phyloP scores from a whole-genome alignment of 345 rosid genomes.

The Lenwebbia sp. region DNA sequence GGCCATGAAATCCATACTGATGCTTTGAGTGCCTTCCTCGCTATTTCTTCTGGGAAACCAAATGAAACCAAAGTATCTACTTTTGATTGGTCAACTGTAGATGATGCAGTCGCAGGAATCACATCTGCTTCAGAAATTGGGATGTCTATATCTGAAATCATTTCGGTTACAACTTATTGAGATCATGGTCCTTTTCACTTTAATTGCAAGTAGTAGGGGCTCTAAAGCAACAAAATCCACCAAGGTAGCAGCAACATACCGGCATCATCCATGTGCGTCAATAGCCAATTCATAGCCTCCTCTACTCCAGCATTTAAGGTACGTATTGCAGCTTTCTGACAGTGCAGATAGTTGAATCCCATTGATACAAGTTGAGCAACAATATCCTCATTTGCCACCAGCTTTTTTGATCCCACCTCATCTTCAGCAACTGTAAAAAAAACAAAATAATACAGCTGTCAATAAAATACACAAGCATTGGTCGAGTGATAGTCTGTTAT shows the following conservation, averaged over 20 bases:
- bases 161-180: neutral
- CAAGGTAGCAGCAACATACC: conserved; percentile 28
- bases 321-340: conserved; percentile 89
- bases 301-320: conserved; percentile 82
- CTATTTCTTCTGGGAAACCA: conserved; percentile 85
- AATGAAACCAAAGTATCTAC: conserved; percentile 77
- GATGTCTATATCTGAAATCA: conserved; percentile 53
- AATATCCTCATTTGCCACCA: conserved; percentile 69
- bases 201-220: neutral
- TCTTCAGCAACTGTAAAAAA: conserved; percentile 33
- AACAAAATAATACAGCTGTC: neutral
- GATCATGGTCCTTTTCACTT: neutral
- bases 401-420: conserved; percentile 38
- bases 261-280: conserved; percentile 90
- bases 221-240: neutral
- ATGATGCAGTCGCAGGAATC: conserved; percentile 9
- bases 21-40: conserved; percentile 73
- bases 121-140: conserved; percentile 43
- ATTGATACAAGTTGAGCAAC: conserved; percentile 84
- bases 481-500: neutral
- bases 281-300: conserved; percentile 98
- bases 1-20: conserved; percentile 34
- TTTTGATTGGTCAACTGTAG: conserved; percentile 48
- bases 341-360: conserved; percentile 85
- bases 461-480: neutral